A percentile compares a stretch with the other conserved stretches of the same genome.
Conservation (phyloP, 2,329 filamentous ascomycete species). For the Plenodomus lindquistii region DNA sequence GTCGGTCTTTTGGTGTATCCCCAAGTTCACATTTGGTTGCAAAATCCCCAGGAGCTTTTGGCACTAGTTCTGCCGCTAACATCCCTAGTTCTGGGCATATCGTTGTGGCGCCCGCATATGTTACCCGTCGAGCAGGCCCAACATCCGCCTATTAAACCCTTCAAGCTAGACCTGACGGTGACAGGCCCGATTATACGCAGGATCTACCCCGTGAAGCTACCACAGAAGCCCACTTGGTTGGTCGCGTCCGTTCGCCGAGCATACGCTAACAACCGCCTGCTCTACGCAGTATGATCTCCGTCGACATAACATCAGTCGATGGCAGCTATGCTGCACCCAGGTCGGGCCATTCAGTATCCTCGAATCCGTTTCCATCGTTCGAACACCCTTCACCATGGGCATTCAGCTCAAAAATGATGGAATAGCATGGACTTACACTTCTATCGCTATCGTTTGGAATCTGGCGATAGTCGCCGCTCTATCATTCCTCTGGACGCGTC, state of each 20-base stretch:
- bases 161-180: background rate
- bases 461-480: slow-evolving; percentile 14
- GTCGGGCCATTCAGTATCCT: background rate
- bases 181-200: background rate
- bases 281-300: background rate
- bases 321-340: background rate
- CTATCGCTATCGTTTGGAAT: slow-evolving; percentile 23
- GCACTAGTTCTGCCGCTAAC: background rate
- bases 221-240: background rate
- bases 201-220: background rate
- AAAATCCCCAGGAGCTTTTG: background rate
- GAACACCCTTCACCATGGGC: slow-evolving; percentile 14
- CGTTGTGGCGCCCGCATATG: background rate
- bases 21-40: background rate
- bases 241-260: background rate
- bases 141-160: background rate
- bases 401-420: slow-evolving; percentile 11
- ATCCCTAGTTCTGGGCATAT: background rate
- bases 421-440: slow-evolving; percentile 24
- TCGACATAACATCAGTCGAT: background rate
- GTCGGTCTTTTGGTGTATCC: background rate
- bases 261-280: background rate
- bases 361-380: background rate
- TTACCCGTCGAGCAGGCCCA: background rate
- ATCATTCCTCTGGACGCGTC: slow-evolving; percentile 28